Percentiles rank a stretch among this genome's conserved stretches.
phyloP scores from a whole-genome alignment of 805 yeast species.

The Saccharomycopsis javanensis region DNA sequence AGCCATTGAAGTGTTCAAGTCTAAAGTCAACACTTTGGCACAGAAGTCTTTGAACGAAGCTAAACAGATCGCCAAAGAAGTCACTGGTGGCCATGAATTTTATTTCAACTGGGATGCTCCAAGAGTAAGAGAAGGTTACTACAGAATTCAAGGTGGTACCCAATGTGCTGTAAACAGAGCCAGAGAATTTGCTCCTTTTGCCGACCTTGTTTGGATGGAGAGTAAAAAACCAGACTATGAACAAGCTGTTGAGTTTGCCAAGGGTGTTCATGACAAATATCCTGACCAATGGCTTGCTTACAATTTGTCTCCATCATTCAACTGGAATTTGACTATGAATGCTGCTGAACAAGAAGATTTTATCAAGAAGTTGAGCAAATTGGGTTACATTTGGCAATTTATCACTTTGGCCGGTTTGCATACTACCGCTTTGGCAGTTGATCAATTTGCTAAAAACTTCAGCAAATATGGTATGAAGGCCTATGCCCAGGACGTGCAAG shows the following conservation, averaged over 20 bases:
- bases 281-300: conserved; percentile 96
- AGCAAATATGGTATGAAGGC: conserved; percentile 88
- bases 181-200: conserved; percentile 88
- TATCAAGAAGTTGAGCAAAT: conserved; percentile 72
- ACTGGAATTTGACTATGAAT: conserved; percentile 94
- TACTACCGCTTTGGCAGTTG: conserved; percentile 87
- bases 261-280: conserved; percentile 68
- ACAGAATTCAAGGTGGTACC: conserved; percentile 92
- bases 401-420: conserved; percentile 96
- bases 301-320: conserved; percentile 94
- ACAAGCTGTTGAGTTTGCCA: conserved; percentile 92
- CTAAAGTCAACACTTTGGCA: conserved; percentile 64
- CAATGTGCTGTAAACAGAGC: conserved; percentile 97
- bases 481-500: conserved; percentile 80
- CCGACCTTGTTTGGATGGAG: conserved; percentile 98
- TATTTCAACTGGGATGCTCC: conserved; percentile 93
- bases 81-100: conserved; percentile 64
- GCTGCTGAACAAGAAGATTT: conserved; percentile 82
- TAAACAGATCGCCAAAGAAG: conserved; percentile 57
- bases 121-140: conserved; percentile 94
- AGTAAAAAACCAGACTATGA: conserved; percentile 86
- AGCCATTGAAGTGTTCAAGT: conserved; percentile 59
- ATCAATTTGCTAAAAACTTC: conserved; percentile 72
- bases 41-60: conserved; percentile 75
- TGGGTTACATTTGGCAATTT: conserved; percentile 96